A percentile compares a stretch with the other conserved stretches of the same genome.
Conservation (phyloP, 305 asterid genomes). For the Euphrasia arctica region DNA sequence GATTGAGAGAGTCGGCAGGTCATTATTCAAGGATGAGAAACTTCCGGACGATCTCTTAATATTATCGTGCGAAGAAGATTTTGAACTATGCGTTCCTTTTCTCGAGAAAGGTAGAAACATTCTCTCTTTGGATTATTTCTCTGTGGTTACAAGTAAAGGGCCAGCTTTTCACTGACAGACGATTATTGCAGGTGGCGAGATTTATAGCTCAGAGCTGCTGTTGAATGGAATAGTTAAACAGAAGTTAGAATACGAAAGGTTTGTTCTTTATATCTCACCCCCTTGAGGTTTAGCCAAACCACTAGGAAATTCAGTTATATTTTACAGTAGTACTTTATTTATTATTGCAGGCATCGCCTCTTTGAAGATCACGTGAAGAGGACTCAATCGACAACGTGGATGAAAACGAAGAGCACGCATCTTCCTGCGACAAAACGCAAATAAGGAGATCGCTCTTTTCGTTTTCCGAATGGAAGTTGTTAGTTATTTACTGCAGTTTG, state of each 20-base stretch:
- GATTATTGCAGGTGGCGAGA: slow-evolving; percentile 58
- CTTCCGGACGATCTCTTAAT: slow-evolving; percentile 69
- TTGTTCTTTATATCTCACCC: slow-evolving; percentile 14
- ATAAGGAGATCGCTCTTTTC: slow-evolving; percentile 2
- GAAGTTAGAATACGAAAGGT: slow-evolving; percentile 88
- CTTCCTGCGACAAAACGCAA: slow-evolving; percentile 29
- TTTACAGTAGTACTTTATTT: too few species aligned
- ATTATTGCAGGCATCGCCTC: slow-evolving; percentile 57
- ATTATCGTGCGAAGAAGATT: slow-evolving; percentile 93
- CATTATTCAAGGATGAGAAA: slow-evolving; percentile 48
- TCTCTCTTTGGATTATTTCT: slow-evolving; percentile 5
- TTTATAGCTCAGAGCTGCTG: slow-evolving; percentile 89
- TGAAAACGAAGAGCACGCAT: slow-evolving; percentile 47
- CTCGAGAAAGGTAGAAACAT: slow-evolving; percentile 76
- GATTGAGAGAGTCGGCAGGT: slow-evolving; percentile 81
- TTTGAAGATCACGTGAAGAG: slow-evolving; percentile 62
- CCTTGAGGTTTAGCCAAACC: not conserved
- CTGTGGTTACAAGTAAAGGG: slow-evolving; percentile 1
- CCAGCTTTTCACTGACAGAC: slow-evolving; percentile 10
- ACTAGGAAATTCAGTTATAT: too few species aligned
- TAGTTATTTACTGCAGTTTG: not conserved
- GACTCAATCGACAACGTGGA: slow-evolving; percentile 77
- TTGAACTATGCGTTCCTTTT: slow-evolving; percentile 68
- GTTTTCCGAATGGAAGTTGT: not conserved
- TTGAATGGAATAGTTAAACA: slow-evolving; percentile 93